phyloP scores from a whole-genome alignment of 768 basidiomycete genomes.

The Boletus speciosus region DNA sequence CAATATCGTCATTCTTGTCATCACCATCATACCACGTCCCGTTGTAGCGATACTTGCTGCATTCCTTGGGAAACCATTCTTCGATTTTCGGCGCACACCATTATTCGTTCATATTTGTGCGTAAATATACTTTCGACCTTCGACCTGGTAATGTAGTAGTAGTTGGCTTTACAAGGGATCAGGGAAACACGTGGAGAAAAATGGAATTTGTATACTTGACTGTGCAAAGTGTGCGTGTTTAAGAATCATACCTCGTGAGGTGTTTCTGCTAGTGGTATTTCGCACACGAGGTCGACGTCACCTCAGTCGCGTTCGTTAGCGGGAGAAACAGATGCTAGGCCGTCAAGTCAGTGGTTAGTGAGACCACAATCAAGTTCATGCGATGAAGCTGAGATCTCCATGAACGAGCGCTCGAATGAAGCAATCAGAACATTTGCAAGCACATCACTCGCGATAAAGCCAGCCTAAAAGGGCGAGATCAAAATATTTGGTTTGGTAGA shows the following conservation, averaged over 20 bases:
- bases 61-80: constrained; percentile 1
- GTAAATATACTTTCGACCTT: constrained; percentile 22
- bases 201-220: constrained; percentile 3
- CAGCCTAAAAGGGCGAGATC: no score
- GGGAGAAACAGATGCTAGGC: neutral
- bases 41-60: constrained; percentile 3
- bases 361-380: no score
- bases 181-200: neutral
- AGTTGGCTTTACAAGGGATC: constrained; percentile 3
- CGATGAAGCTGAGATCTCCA: no score
- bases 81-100: constrained; percentile 8
- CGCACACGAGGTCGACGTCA: neutral
- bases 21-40: constrained; percentile 4
- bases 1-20: neutral
- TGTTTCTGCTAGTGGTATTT: neutral
- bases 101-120: constrained; percentile 17
- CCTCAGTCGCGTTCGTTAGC: neutral
- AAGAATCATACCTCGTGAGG: neutral
- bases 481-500: no score
- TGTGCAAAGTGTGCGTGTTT: neutral
- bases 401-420: no score
- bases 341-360: neutral
- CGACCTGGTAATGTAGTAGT: constrained; percentile 19
- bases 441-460: no score
- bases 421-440: no score